A percentile compares a stretch with the other conserved stretches of the same genome.
Conservation (phyloP, 2,329 filamentous ascomycete species). For the Cryphonectria parasitica region DNA sequence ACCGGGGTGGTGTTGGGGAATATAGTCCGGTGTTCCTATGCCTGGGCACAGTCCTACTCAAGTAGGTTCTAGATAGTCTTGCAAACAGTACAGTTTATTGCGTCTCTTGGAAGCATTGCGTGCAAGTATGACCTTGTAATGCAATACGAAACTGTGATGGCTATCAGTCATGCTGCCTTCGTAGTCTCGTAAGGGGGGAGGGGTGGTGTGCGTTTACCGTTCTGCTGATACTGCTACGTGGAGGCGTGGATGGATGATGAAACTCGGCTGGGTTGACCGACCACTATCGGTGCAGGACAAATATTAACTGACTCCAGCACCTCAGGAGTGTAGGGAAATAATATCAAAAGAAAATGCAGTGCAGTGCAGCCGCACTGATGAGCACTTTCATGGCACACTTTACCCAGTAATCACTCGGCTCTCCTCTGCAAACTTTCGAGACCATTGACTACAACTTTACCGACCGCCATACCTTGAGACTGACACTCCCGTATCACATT, state of each 20-base stretch:
- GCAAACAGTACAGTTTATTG: constrained; percentile 5
- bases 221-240: background rate
- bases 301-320: no score
- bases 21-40: constrained; percentile 5
- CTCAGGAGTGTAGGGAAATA: no score
- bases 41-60: constrained; percentile 1
- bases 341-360: no score
- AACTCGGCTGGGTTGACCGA: constrained; percentile 15
- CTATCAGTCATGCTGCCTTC: background rate
- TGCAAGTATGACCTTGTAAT: constrained; percentile 3
- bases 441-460: no score
- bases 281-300: no score
- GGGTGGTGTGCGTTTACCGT: background rate
- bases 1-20: constrained; percentile 15
- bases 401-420: background rate
- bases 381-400: no score
- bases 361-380: no score
- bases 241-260: constrained; percentile 9
- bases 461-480: background rate
- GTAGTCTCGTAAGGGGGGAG: background rate
- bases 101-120: constrained; percentile 1
- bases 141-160: constrained; percentile 8
- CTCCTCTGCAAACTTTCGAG: background rate
- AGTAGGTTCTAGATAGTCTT: background rate
- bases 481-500: background rate